Percentiles rank a stretch among this genome's conserved stretches.
phyloP scores from a whole-genome alignment of 371 early-diverging fungal species.

The Mortierella sp. region DNA sequence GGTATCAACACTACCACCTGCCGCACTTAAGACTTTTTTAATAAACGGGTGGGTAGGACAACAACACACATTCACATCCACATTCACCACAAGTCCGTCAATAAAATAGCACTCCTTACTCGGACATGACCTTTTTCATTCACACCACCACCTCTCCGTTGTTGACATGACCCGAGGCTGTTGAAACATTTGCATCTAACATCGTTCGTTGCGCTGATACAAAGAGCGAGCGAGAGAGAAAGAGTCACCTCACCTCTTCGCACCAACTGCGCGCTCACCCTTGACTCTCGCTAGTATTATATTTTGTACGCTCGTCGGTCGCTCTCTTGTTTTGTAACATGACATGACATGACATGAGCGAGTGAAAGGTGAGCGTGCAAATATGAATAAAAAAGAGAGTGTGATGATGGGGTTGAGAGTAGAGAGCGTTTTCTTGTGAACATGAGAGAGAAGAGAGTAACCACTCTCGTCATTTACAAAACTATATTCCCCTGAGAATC shows the following conservation, averaged over 20 bases:
- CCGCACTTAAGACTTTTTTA: not conserved
- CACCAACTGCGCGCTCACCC: constrained; percentile 4
- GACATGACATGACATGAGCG: not conserved
- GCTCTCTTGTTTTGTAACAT: not conserved
- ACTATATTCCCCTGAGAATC: not conserved
- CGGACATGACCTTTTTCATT: not conserved
- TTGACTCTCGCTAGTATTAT: not conserved
- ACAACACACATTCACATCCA: not conserved
- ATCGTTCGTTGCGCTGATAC: too few species aligned
- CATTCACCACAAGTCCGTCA: not conserved
- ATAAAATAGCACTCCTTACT: not conserved
- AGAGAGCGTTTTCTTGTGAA: not conserved
- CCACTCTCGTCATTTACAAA: not conserved
- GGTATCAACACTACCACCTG: not conserved
- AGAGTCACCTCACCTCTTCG: not conserved
- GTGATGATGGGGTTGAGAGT: constrained; percentile 1
- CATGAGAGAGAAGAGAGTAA: not conserved
- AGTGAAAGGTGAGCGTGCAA: not conserved
- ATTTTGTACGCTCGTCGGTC: not conserved
- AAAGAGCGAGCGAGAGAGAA: not conserved
- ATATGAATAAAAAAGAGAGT: not conserved
- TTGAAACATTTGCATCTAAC: not conserved
- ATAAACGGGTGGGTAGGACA: not conserved
- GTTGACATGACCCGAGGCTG: not conserved
- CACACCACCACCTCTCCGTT: not conserved